Conservation (phyloP, 257 asterid species). For the Hygrophila difformis region DNA sequence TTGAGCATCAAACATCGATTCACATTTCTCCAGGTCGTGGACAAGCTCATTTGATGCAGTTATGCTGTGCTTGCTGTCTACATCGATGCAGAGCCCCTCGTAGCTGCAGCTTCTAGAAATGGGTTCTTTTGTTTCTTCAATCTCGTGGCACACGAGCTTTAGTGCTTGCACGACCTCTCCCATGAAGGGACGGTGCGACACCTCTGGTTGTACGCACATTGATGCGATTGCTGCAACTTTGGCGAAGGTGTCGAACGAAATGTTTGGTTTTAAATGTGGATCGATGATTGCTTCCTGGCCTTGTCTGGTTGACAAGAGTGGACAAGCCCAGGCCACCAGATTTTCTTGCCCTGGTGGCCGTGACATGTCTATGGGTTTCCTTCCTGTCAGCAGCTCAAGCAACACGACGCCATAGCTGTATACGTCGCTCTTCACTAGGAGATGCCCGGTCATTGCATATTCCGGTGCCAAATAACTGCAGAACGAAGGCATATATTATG, state of each 20-base stretch:
- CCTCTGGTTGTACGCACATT: conserved; percentile 96
- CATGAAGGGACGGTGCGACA: conserved; percentile 94
- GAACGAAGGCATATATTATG: too few species aligned
- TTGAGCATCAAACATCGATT: conserved; percentile 24
- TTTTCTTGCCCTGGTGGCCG: conserved; percentile 92
- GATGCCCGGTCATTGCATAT: conserved; percentile 98
- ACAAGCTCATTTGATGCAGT: conserved; percentile 32
- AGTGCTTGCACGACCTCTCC: conserved; percentile 96
- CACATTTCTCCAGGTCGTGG: conserved; percentile 30
- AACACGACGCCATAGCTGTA: conserved; percentile 95
- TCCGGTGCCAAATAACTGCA: conserved; percentile 90
- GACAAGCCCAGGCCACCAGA: conserved; percentile 87
- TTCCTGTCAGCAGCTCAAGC: conserved; percentile 81
- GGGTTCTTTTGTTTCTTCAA: conserved; percentile 48
- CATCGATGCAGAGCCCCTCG: conserved; percentile 37
- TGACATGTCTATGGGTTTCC: conserved; percentile 80
- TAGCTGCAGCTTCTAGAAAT: conserved; percentile 57
- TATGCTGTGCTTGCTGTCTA: conserved; percentile 31
- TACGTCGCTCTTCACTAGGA: conserved; percentile 89
- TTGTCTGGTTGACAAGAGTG: conserved; percentile 50
- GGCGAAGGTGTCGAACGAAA: conserved; percentile 41
- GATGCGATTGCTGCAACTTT: conserved; percentile 90
- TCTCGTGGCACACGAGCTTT: conserved; percentile 80
- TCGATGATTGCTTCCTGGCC: conserved; percentile 60
- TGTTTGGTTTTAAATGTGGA: conserved; percentile 27